Percentiles rank a stretch among this genome's conserved stretches.
These are phyloP conservation scores for Neurospora sp. DNA, from an alignment of 495 filamentous ascomycete genomes.

Conservation along the genomic window DNA sequence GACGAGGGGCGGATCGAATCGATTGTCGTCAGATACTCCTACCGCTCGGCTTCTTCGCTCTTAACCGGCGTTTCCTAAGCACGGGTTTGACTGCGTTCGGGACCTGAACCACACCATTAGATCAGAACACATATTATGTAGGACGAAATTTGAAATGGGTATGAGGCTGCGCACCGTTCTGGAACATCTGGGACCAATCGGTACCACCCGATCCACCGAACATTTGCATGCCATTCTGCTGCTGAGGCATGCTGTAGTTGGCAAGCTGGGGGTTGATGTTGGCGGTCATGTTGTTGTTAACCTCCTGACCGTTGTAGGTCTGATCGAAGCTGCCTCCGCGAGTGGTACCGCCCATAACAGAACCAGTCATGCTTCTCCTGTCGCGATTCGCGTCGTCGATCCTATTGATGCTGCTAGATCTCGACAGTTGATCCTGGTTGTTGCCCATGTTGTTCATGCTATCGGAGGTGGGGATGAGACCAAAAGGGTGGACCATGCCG, in stretches of 20 bases:
- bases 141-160: constrained; percentile 12
- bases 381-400: constrained; percentile 41
- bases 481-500: constrained; percentile 41
- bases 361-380: constrained; percentile 42
- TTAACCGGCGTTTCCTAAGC: constrained; percentile 28
- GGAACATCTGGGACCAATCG: constrained; percentile 67
- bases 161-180: constrained; percentile 49
- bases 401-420: constrained; percentile 49
- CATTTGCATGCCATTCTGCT: constrained; percentile 43
- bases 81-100: constrained; percentile 44
- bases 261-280: constrained; percentile 49
- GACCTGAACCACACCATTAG: constrained; percentile 41
- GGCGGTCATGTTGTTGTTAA: constrained; percentile 40
- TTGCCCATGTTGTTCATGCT: constrained; percentile 40
- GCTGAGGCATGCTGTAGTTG: constrained; percentile 43
- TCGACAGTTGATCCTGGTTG: constrained; percentile 45
- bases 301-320: constrained; percentile 40
- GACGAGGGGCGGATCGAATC: constrained; percentile 30
- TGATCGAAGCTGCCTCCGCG: constrained; percentile 34
- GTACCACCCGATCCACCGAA: constrained; percentile 36
- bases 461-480: constrained; percentile 35
- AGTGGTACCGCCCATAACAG: constrained; percentile 28
- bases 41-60: constrained; percentile 20
- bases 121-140: constrained; percentile 50
- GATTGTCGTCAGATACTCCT: constrained; percentile 30